Evolutionary conservation across 352 stramenopile genomes (phyloP).

Genomic region (Pythium aristosporum): DNA sequence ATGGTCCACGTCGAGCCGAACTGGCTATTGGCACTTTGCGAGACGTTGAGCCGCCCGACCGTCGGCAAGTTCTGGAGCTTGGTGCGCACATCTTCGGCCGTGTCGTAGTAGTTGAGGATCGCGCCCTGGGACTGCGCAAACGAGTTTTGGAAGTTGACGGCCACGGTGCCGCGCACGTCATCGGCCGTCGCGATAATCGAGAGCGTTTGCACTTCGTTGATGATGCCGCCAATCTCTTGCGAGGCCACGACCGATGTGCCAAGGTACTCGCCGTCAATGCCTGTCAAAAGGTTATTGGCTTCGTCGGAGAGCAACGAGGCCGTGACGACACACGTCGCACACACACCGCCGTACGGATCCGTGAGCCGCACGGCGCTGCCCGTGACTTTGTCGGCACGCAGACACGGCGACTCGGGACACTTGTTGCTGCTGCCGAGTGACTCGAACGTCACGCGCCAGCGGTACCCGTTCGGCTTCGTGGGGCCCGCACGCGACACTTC

Average conservation of each 20-base stretch:
- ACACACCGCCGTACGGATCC: conserved; percentile 47
- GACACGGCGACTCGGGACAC: conserved; percentile 56
- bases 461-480: conserved; percentile 54
- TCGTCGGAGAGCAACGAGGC: conserved; percentile 41
- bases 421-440: conserved; percentile 50
- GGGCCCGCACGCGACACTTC: conserved; percentile 58
- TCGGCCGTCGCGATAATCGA: conserved; percentile 34
- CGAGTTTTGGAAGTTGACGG: conserved; percentile 62
- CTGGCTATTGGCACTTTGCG: conserved; percentile 34
- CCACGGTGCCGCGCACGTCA: conserved; percentile 58
- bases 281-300: conserved; percentile 29
- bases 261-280: conserved; percentile 45
- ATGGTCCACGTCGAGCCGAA: conserved; percentile 68
- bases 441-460: conserved; percentile 69
- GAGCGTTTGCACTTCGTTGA: conserved; percentile 70
- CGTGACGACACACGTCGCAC: conserved; percentile 42
- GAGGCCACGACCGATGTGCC: conserved; percentile 44
- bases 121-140: conserved; percentile 38
- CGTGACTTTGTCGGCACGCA: conserved; percentile 52
- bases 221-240: conserved; percentile 50
- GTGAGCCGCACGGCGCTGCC: conserved; percentile 33
- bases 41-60: conserved; percentile 64
- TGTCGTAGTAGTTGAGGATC: conserved; percentile 72
- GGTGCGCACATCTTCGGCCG: conserved; percentile 61
- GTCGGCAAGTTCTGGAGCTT: conserved; percentile 72